These are phyloP conservation scores for Talaromyces atroroseus DNA, from an alignment of 2,329 filamentous ascomycete species.

Conservation along the genomic window DNA sequence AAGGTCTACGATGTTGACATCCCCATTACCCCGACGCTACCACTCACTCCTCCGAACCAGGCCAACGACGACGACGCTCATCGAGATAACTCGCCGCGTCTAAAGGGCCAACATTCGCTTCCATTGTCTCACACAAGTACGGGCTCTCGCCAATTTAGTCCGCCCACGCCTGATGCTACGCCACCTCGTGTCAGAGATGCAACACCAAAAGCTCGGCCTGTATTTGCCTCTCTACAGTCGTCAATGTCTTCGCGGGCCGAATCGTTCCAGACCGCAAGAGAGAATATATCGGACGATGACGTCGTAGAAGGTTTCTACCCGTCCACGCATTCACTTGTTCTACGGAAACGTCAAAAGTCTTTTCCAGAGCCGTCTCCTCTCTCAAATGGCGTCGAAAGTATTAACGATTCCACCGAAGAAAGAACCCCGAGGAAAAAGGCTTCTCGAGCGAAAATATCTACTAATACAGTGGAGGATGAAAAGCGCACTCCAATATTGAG, in stretches of 20 bases:
- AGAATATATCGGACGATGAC: constrained; percentile 59
- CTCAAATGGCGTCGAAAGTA: constrained; percentile 32
- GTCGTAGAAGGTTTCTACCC: constrained; percentile 41
- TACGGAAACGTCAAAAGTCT: constrained; percentile 26
- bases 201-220: constrained; percentile 33
- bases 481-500: background rate
- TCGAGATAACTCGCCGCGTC: constrained; percentile 1
- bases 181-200: constrained; percentile 52
- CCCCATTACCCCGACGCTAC: constrained; percentile 26
- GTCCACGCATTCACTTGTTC: constrained; percentile 1
- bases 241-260: constrained; percentile 54
- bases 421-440: background rate
- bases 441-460: background rate
- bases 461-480: constrained; percentile 13
- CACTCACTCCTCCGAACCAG: constrained; percentile 34
- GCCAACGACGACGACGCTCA: constrained; percentile 15
- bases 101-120: constrained; percentile 15
- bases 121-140: constrained; percentile 40
- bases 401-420: constrained; percentile 24
- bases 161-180: constrained; percentile 70
- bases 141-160: constrained; percentile 60
- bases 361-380: constrained; percentile 14
- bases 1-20: constrained; percentile 19
- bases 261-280: constrained; percentile 67
- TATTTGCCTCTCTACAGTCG: constrained; percentile 52